Conservation (phyloP, 2,329 filamentous ascomycete species). For the Aphanoascus verrucosus region DNA sequence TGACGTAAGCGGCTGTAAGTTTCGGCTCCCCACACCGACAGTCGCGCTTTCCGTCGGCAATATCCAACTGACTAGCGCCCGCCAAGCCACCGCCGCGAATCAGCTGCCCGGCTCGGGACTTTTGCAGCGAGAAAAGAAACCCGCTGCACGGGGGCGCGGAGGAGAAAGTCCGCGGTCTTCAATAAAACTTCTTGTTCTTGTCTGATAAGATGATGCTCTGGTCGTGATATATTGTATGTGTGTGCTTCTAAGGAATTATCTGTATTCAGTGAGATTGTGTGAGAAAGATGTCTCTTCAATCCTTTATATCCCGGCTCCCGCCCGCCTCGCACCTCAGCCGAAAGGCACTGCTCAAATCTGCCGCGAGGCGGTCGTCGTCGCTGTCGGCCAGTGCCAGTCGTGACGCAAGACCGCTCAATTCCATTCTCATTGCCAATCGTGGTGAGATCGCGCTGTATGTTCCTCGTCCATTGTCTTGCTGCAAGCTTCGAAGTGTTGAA, state of each 20-base stretch:
- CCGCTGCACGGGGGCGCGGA: background rate
- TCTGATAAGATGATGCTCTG: background rate
- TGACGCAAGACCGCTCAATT: slow-evolving; percentile 44
- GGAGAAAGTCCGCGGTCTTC: background rate
- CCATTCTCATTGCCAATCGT: slow-evolving; percentile 89
- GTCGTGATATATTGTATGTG: no score
- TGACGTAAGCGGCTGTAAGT: slow-evolving; percentile 8
- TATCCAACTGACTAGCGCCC: background rate
- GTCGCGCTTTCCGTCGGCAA: slow-evolving; percentile 14
- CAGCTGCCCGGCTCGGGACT: background rate
- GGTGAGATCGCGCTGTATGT: slow-evolving; percentile 79
- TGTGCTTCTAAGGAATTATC: no score
- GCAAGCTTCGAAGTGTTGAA: background rate
- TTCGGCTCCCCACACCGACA: slow-evolving; percentile 8
- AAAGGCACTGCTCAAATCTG: slow-evolving; percentile 14
- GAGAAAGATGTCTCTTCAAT: slow-evolving; percentile 12
- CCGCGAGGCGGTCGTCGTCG: slow-evolving; percentile 12
- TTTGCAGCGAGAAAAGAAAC: slow-evolving; percentile 1
- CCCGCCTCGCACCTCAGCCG: slow-evolving; percentile 15
- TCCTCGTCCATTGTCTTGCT: background rate
- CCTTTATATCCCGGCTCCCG: slow-evolving; percentile 15
- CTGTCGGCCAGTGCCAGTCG: slow-evolving; percentile 12
- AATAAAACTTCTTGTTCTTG: no score
- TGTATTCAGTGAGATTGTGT: no score
- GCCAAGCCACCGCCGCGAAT: background rate